A percentile compares a stretch with the other conserved stretches of the same genome.
phyloP scores from a whole-genome alignment of 495 filamentous ascomycete species.

The Hypoxylon lienhwacheense region DNA sequence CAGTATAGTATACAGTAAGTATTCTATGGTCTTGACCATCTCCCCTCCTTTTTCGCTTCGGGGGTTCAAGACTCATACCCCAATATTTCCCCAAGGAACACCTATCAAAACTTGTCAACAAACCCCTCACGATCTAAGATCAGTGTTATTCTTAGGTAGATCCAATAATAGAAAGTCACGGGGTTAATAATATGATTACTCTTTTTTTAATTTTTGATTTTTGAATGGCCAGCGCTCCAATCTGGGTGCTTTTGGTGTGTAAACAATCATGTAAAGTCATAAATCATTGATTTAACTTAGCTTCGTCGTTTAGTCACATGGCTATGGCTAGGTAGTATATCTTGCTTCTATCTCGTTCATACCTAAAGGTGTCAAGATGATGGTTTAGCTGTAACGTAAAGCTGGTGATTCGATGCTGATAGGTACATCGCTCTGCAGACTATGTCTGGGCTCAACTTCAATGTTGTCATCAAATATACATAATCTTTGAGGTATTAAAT shows the following conservation, averaged over 20 bases:
- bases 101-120: conserved; percentile 3
- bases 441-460: conserved; percentile 3
- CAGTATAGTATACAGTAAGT: too few species aligned
- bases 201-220: too few species aligned
- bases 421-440: conserved; percentile 1
- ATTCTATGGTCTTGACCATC: conserved; percentile 11
- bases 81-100: conserved; percentile 20
- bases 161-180: conserved; percentile 7
- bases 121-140: conserved; percentile 24
- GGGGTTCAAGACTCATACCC: conserved; percentile 14
- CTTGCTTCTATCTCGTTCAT: conserved; percentile 9
- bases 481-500: conserved; percentile 18
- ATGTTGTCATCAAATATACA: too few species aligned
- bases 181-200: conserved; percentile 1
- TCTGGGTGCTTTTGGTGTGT: conserved; percentile 12
- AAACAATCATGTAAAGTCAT: conserved; percentile 4
- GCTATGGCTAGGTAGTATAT: neutral
- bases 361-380: conserved; percentile 1
- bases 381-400: conserved; percentile 23
- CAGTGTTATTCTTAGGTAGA: conserved; percentile 11
- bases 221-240: conserved; percentile 1
- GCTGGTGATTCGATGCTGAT: conserved; percentile 17
- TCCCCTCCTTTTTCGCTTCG: too few species aligned
- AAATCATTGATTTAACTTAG: neutral
- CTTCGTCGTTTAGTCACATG: conserved; percentile 19